Conservation (phyloP, 2,329 filamentous ascomycete genomes). For the Fusarium sp. region DNA sequence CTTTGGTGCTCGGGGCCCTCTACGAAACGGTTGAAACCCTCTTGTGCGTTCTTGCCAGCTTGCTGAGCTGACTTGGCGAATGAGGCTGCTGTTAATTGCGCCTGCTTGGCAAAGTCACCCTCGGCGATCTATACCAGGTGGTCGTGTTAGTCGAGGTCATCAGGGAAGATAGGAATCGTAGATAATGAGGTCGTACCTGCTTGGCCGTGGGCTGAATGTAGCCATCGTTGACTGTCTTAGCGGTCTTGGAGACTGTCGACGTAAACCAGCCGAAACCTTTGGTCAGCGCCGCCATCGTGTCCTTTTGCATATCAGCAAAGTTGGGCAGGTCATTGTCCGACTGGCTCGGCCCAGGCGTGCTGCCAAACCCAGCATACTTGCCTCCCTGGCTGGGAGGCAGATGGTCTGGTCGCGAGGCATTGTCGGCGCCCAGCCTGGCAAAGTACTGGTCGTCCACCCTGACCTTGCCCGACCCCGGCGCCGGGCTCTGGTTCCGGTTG, state of each 20-base stretch:
- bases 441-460: conserved; percentile 91
- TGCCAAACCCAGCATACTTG: conserved; percentile 93
- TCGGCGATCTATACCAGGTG: conserved; percentile 73
- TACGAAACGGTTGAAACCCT: conserved; percentile 87
- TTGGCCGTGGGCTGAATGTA: conserved; percentile 95
- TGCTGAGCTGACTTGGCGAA: conserved; percentile 74
- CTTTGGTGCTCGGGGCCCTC: conserved; percentile 71
- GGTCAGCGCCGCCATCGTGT: conserved; percentile 87
- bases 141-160: conserved; percentile 39
- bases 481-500: conserved; percentile 55
- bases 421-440: conserved; percentile 83
- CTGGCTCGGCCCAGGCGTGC: conserved; percentile 69
- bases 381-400: conserved; percentile 91
- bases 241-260: conserved; percentile 87
- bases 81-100: conserved; percentile 71
- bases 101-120: conserved; percentile 79
- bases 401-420: conserved; percentile 78
- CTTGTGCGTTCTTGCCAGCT: conserved; percentile 80
- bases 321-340: conserved; percentile 67
- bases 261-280: conserved; percentile 97
- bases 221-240: conserved; percentile 89
- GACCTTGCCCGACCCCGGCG: conserved; percentile 58
- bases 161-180: conserved; percentile 1
- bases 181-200: conserved; percentile 67
- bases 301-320: conserved; percentile 90